Base-by-base conservation (phyloP, 192 early-diverging fungal species). In the Umbelopsis ramanniana region DNA sequence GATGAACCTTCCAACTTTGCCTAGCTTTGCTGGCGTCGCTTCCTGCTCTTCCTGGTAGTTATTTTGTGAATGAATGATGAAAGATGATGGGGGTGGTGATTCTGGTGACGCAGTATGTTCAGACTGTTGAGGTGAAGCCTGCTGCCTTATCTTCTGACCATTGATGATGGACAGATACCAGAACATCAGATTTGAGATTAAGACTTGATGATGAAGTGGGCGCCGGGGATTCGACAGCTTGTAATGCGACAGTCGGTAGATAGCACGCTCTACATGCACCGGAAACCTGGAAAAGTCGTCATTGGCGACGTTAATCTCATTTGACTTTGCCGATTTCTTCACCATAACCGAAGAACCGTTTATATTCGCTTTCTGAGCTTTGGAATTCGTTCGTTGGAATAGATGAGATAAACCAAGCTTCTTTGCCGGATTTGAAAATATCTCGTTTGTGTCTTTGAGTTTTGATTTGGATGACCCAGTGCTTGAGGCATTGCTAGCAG, bases 121-220 rank as follows among this genome's bases (percentile, higher is more conserved):
- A 37, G 40, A 43, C 40, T 29, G 57, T 0, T 63, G 23, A 19
- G 29, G 33, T 14, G 12, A 35, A 0, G 7, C 4, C 14, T 63
- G 26, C 4, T 29, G 57, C 29, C 57, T 22, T 19, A 63, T 35
- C n/a, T 63, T 29, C 33, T 63, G 57, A 8, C 57, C 57, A 63
- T 63, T 63, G 54, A 91, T 91, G 14, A 93, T 83, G 40, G 87
- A 87, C 63, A 93, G 76, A 75, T 93, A 93, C 92, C 92, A 93
- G 75, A 93, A 92, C 89, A 93, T 90, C 83, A 93, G 86, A 60
- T 93, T 93, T 12, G 92, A 92, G 52, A 93, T 85, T 69, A 91
- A 75, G 10, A 93, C 92, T 76, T 93, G 92, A 46, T 93, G 88
- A 52, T 89, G 77, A 24, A 93, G 72, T 21, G 92, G 89, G 2